Base-by-base conservation (phyloP, 176 grass and related monocot genomes). In the Oryza coarctata region DNA sequence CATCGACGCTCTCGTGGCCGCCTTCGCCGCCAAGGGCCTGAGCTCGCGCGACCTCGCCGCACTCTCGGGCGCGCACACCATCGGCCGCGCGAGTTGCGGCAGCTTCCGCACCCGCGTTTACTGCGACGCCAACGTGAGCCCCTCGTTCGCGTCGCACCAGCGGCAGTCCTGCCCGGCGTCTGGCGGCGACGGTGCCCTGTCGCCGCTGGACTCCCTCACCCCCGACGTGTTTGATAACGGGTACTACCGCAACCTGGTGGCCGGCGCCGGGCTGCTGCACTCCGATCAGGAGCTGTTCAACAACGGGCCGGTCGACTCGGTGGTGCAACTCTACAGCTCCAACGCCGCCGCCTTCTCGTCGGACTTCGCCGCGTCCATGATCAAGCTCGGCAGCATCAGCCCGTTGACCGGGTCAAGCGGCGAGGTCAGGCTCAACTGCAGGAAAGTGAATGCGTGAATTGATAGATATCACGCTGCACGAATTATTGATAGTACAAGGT, bases 241-340 rank as follows among this genome's bases (percentile, higher is more conserved):
- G 0, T 97, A 87, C 86, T 97, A 89, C 83, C 86, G 45, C 15
- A 83, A 84, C 73, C 82, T 97, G 11, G 77, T 94, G 26, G 35
- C 69, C 47, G 82, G 80, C 63, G 79, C 75, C 14, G 94, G 87
- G 3, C 84, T 97, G 64, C 78, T 97, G 22, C 94, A 90, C 82
- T 97, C 94, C 1, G 94, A 97, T 72, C 94, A 97, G 87, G 83
- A 87, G 77, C 88, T 97, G 30, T 97, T 92, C 86, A 94, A 87
- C 83, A 90, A 90, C 75, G 89, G 87, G 0, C 32, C 88, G 1
- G 66, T 88, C 9, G 92, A 97, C 55, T 18, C 41, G 9, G 67
- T 94, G 5, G 94, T 92, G 31, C 39, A 83, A 3, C 74, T 73
- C 1, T 97, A 97, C 77, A 86, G 94, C 72, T 8, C 73, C 17